phyloP scores from a whole-genome alignment of 176 grass and related monocot genomes.

The Carex pumila region DNA sequence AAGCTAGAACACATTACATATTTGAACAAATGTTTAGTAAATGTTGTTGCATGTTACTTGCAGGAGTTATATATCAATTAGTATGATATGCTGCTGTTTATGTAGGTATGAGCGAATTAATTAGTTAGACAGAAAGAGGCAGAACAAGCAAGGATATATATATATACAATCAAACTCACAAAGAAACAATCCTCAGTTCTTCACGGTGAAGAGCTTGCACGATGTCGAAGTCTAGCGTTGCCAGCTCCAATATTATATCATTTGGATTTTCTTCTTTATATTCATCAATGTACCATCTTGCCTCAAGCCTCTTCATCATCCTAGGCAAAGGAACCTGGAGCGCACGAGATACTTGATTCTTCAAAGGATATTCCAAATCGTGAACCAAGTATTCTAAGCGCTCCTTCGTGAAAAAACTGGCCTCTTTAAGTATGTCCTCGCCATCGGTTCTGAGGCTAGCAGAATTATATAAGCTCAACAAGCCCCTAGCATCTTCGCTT shows the following conservation, averaged over 20 bases:
- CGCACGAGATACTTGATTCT: constrained; percentile 12
- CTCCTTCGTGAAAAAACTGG: not conserved
- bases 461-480: constrained; percentile 35
- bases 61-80: too few species aligned
- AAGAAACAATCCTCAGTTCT: constrained; percentile 22
- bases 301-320: constrained; percentile 27
- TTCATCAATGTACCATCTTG: constrained; percentile 15
- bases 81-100: too few species aligned
- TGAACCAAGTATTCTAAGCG: not conserved
- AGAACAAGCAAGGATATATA: not conserved
- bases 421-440: constrained; percentile 25
- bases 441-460: constrained; percentile 13
- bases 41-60: too few species aligned
- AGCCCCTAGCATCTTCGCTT: not conserved
- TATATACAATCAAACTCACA: constrained; percentile 6
- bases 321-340: constrained; percentile 23
- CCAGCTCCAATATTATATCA: constrained; percentile 15
- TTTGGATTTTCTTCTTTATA: constrained; percentile 20
- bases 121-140: too few species aligned
- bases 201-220: constrained; percentile 27
- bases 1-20: too few species aligned
- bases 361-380: not conserved
- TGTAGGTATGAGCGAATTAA: too few species aligned
- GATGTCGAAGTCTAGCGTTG: constrained; percentile 37
- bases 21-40: too few species aligned